Evolutionary conservation across 2,329 filamentous ascomycete genomes (phyloP).

Genomic region (Ophiosphaerella narmari): DNA sequence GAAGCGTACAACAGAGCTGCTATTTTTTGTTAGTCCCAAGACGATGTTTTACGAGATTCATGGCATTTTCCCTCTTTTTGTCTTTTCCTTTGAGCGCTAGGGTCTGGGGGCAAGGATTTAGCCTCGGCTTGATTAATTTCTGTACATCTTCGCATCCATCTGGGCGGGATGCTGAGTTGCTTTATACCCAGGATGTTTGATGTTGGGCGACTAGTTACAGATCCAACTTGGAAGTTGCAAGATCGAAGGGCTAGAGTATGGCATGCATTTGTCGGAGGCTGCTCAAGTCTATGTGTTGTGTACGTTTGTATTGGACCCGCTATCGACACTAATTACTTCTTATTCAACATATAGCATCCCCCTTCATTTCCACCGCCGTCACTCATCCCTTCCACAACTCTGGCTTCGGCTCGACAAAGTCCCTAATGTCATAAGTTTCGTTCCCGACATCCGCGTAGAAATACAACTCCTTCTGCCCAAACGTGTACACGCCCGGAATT

Average conservation of each 20-base stretch:
- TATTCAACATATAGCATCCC: too few species aligned
- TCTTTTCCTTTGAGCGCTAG: neutral
- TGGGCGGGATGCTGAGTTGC: constrained; percentile 3
- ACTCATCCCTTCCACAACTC: neutral
- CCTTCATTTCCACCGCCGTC: too few species aligned
- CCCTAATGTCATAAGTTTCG: constrained; percentile 21
- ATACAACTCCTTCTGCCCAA: constrained; percentile 17
- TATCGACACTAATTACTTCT: too few species aligned
- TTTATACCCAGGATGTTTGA: constrained; percentile 5
- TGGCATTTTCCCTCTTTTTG: neutral
- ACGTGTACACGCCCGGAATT: constrained; percentile 15
- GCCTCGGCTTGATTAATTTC: neutral
- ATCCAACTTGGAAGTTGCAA: too few species aligned
- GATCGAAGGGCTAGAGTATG: neutral
- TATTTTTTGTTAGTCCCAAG: too few species aligned
- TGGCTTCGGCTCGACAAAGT: constrained; percentile 16
- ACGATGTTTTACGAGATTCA: neutral
- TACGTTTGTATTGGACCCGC: too few species aligned
- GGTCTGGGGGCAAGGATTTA: too few species aligned
- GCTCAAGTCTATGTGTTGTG: too few species aligned
- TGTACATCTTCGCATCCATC: constrained; percentile 7
- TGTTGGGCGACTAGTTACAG: neutral
- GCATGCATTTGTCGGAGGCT: too few species aligned
- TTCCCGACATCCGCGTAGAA: constrained; percentile 21
- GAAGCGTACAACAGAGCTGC: neutral